Percentiles rank a stretch among this genome's conserved stretches.
Evolutionary conservation across 495 filamentous ascomycete genomes (phyloP).

Genomic region (Extremus antarcticus): DNA sequence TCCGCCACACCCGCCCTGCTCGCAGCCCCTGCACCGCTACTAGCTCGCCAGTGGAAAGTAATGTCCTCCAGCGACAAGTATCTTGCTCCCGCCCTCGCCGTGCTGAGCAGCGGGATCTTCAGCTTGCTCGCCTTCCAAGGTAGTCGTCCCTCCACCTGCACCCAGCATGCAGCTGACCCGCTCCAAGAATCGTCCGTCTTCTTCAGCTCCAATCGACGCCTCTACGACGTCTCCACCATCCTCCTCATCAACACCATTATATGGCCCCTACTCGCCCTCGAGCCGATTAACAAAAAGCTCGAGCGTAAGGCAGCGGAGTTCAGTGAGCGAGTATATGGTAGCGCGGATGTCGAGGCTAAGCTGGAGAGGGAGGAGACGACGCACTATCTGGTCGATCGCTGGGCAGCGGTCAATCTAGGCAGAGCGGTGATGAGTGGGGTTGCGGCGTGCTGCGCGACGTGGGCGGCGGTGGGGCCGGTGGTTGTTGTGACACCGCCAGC

Average conservation of each 20-base stretch:
- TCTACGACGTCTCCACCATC: slow-evolving; percentile 22
- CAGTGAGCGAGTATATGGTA: slow-evolving; percentile 15
- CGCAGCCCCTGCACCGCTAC: slow-evolving; percentile 39
- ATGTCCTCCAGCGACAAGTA: slow-evolving; percentile 29
- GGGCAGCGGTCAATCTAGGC: slow-evolving; percentile 44
- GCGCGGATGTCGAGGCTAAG: slow-evolving; percentile 27
- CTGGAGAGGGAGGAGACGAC: slow-evolving; percentile 30
- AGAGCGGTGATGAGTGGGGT: slow-evolving; percentile 25
- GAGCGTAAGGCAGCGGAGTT: slow-evolving; percentile 21
- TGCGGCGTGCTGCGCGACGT: slow-evolving; percentile 17
- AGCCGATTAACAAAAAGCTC: slow-evolving; percentile 23
- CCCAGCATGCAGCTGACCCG: too few relatives aligned
- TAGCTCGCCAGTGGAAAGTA: slow-evolving; percentile 41
- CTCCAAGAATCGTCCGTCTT: background rate
- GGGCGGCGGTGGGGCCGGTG: slow-evolving; percentile 23
- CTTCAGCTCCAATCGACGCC: background rate
- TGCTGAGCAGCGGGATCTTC: background rate
- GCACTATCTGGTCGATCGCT: slow-evolving; percentile 42
- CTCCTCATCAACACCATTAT: slow-evolving; percentile 38
- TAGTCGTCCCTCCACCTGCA: slow-evolving; percentile 25
- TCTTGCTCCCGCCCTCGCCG: slow-evolving; percentile 25
- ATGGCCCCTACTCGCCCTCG: slow-evolving; percentile 39
- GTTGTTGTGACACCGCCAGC: too few relatives aligned
- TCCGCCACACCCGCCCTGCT: slow-evolving; percentile 41
- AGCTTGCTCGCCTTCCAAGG: background rate